Conservation (phyloP, 805 yeast species). For the Candida adriatica region DNA sequence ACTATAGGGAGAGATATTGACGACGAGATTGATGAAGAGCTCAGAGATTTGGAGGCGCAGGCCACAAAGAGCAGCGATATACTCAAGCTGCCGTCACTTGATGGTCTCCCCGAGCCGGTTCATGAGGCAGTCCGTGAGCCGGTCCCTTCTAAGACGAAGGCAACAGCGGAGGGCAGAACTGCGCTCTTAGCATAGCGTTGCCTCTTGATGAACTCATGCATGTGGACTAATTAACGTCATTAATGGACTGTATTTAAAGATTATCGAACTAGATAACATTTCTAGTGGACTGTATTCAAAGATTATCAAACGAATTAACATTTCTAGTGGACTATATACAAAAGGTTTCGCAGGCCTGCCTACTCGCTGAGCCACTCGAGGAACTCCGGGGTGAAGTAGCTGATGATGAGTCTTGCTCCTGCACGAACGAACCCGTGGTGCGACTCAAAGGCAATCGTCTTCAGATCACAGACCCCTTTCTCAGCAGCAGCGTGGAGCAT, state of each 20-base stretch:
- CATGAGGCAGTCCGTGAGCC: too few species aligned
- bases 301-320: too few species aligned
- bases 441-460: conserved; percentile 70
- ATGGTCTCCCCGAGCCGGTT: conserved; percentile 17
- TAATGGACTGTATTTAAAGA: too few species aligned
- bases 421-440: conserved; percentile 92
- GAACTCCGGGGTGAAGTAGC: conserved; percentile 93
- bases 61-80: conserved; percentile 1
- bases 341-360: too few species aligned
- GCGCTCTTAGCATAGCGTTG: conserved; percentile 16
- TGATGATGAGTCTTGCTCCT: conserved; percentile 86
- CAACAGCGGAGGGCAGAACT: conserved; percentile 14
- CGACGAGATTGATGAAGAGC: conserved; percentile 60
- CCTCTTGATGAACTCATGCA: too few species aligned
- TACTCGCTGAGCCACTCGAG: conserved; percentile 74
- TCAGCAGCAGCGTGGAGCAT: conserved; percentile 99
- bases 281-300: too few species aligned
- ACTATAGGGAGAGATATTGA: conserved; percentile 34
- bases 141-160: conserved; percentile 14
- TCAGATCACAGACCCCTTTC: conserved; percentile 84
- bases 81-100: conserved; percentile 18
- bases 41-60: conserved; percentile 37
- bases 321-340: too few species aligned
- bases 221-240: too few species aligned
- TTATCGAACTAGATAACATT: too few species aligned